Conservation (phyloP, 805 yeast genomes). For the Cyberlindnera petersonii region DNA sequence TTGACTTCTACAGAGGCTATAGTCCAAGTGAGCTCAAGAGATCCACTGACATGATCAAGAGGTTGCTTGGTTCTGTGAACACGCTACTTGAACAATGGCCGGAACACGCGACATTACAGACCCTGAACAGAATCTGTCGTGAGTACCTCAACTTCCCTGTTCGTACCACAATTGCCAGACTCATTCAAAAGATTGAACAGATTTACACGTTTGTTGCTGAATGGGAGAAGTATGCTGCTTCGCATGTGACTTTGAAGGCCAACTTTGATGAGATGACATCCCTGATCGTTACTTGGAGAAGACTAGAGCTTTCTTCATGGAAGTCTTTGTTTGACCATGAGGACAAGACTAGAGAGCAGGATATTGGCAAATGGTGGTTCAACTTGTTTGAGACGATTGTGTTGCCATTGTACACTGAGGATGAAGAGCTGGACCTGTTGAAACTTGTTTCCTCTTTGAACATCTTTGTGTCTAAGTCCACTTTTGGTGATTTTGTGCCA, state of each 20-base stretch:
- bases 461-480: constrained; percentile 68
- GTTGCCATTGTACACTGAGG: constrained; percentile 37
- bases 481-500: constrained; percentile 66
- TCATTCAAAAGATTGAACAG: constrained; percentile 81
- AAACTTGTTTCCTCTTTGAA: constrained; percentile 58
- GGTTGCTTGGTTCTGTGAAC: constrained; percentile 41
- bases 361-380: constrained; percentile 86
- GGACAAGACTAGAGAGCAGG: constrained; percentile 42
- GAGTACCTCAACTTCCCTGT: constrained; percentile 65
- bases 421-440: constrained; percentile 33
- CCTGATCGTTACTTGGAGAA: constrained; percentile 87
- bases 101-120: constrained; percentile 85
- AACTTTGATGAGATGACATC: constrained; percentile 56
- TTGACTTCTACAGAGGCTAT: constrained; percentile 63
- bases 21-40: constrained; percentile 55
- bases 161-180: constrained; percentile 68
- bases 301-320: constrained; percentile 84
- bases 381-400: constrained; percentile 80
- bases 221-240: constrained; percentile 91
- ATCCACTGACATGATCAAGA: constrained; percentile 49
- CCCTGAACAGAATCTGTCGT: constrained; percentile 54
- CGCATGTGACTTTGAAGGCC: constrained; percentile 59
- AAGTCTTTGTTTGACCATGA: constrained; percentile 67
- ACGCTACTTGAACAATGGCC: constrained; percentile 74
- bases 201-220: constrained; percentile 77